Conservation (phyloP, 1,284 basidiomycete genomes). For the Ustilago xerochloae region DNA sequence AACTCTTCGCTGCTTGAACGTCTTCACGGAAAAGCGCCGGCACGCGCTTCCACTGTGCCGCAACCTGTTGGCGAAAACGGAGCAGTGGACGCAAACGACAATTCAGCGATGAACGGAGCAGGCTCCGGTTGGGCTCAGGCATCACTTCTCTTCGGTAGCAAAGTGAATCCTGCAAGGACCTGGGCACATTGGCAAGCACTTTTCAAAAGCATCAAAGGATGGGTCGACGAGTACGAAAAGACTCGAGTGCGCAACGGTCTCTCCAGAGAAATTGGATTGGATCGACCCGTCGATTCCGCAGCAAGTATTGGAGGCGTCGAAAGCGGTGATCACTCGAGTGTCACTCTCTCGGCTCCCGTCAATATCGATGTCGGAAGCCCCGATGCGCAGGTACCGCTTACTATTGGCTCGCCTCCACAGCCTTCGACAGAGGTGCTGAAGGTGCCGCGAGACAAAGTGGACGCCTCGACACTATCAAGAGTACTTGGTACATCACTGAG, state of each 20-base stretch:
- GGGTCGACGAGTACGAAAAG: slow-evolving; percentile 64
- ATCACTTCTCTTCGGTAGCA: slow-evolving; percentile 31
- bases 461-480: slow-evolving; percentile 28
- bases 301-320: background rate
- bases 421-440: slow-evolving; percentile 29
- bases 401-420: slow-evolving; percentile 32
- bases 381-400: slow-evolving; percentile 25
- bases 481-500: slow-evolving; percentile 36
- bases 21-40: slow-evolving; percentile 19
- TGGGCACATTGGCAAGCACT: slow-evolving; percentile 61
- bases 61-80: background rate
- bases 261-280: slow-evolving; percentile 55
- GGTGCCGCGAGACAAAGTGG: slow-evolving; percentile 28
- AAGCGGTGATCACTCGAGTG: background rate
- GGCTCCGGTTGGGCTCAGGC: slow-evolving; percentile 8
- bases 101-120: too few relatives aligned
- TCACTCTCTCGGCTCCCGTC: slow-evolving; percentile 25
- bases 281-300: slow-evolving; percentile 12
- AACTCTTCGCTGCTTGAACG: slow-evolving; percentile 24
- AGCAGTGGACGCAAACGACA: too few relatives aligned
- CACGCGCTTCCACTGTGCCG: slow-evolving; percentile 23
- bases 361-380: slow-evolving; percentile 18
- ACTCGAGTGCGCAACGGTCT: slow-evolving; percentile 51
- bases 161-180: slow-evolving; percentile 39
- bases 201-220: slow-evolving; percentile 54